Conservation (phyloP, 768 basidiomycete genomes). For the Lactarius sanguifluus region DNA sequence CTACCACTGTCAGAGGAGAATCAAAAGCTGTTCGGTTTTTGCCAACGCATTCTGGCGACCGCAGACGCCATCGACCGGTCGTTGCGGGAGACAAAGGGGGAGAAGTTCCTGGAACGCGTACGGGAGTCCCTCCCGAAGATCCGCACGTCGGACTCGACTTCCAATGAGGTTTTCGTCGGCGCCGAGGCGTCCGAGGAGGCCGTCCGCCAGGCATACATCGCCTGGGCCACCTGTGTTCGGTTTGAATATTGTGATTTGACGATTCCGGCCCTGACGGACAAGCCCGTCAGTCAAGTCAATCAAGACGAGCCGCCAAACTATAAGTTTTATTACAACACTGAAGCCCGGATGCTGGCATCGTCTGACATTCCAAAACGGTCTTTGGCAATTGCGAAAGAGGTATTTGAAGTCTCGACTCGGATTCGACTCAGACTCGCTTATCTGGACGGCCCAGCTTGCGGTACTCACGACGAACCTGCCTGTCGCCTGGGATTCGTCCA, state of each 20-base stretch:
- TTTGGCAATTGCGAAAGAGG: slow-evolving; percentile 94
- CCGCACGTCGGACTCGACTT: slow-evolving; percentile 45
- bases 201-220: slow-evolving; percentile 66
- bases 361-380: slow-evolving; percentile 90
- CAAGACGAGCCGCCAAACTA: slow-evolving; percentile 66
- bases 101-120: slow-evolving; percentile 78
- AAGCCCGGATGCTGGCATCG: slow-evolving; percentile 79
- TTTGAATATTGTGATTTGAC: slow-evolving; percentile 94
- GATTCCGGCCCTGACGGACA: slow-evolving; percentile 38
- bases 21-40: slow-evolving; percentile 74
- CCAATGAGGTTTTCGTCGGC: slow-evolving; percentile 43
- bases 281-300: slow-evolving; percentile 42
- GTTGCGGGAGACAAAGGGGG: slow-evolving; percentile 85
- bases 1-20: slow-evolving; percentile 66
- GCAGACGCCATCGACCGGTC: slow-evolving; percentile 86
- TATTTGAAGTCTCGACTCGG: slow-evolving; percentile 30
- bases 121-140: slow-evolving; percentile 76
- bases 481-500: slow-evolving; percentile 92
- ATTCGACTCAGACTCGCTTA: slow-evolving; percentile 2
- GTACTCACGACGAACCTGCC: slow-evolving; percentile 92
- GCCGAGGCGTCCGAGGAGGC: slow-evolving; percentile 65
- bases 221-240: slow-evolving; percentile 79
- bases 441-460: slow-evolving; percentile 60
- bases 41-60: slow-evolving; percentile 79
- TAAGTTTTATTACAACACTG: slow-evolving; percentile 80